Base-by-base conservation (phyloP, 202 grass and related monocot genomes). In the Schoenoplectus triqueter region DNA sequence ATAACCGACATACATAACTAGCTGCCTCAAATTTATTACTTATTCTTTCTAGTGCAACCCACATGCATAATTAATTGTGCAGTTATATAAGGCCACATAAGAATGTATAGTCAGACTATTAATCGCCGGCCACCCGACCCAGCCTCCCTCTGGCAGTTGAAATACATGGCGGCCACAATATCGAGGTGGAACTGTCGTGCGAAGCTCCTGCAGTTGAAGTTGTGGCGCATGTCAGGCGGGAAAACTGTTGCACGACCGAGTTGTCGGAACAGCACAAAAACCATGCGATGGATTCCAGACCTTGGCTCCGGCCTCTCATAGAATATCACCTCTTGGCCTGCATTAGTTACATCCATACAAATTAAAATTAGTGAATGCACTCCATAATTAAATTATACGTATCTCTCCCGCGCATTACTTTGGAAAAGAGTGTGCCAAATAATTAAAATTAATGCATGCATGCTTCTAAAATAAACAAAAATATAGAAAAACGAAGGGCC, bases 91-190 rank as follows among this genome's bases (percentile, higher is more conserved):
- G 10, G 7, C 52, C 7, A 55, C 9, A 10, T 11, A 55, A 55
- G 52, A 9, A 55, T 60, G 10, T 60, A 60, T 60, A 4, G 1
- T 60, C 57, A 60, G 57, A 9, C 3, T 2, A 20, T 68, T 19
- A 92, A 92, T 52, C 88, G 86, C 88, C 94, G 86, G 7, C 94
- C 94, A 0, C 89, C 91, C 46, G 88, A 90, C 2, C 91, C 91
- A 31, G 75, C 81, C 84, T 93, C 91, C 85, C 88, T 93, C 82
- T 97, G 86, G 73, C 90, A 97, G 19, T 89, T 92, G 69, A 90
- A 97, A 65, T 93, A 97, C 65, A 86, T 76, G 13, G 90, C 86
- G 4, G 91, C 88, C 7, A 86, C 86, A 40, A 47, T 47, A 42
- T 84, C 52, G 4, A 90, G 88, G 46, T 93, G 72, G 67, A 90